phyloP scores from a whole-genome alignment of 495 filamentous ascomycete species.

The Gamarada debralockiae region DNA sequence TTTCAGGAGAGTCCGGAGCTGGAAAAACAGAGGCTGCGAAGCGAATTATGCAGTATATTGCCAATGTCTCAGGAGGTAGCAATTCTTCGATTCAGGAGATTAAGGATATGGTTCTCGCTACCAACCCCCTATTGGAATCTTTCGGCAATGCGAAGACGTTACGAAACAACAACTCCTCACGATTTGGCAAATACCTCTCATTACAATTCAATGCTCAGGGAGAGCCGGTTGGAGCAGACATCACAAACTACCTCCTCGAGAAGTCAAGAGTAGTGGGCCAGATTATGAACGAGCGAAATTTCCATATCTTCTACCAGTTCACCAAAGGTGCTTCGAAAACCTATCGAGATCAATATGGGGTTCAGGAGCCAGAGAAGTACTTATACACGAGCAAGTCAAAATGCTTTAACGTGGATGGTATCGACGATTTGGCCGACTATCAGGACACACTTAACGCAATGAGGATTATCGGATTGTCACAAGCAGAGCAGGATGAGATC shows the following conservation, averaged over 20 bases:
- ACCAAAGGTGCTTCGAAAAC: slow-evolving; percentile 87
- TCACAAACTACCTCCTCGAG: slow-evolving; percentile 96
- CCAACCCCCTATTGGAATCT: slow-evolving; percentile 93
- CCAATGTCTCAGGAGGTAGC: slow-evolving; percentile 85
- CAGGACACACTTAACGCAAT: slow-evolving; percentile 91
- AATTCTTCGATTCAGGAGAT: slow-evolving; percentile 94
- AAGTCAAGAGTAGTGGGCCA: slow-evolving; percentile 95
- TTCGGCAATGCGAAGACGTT: slow-evolving; percentile 98
- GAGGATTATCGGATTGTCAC: slow-evolving; percentile 84
- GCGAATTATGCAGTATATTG: slow-evolving; percentile 99
- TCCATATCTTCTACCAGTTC: slow-evolving; percentile 99
- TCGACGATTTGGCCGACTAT: slow-evolving; percentile 90
- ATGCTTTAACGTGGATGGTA: slow-evolving; percentile 88
- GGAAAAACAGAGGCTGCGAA: slow-evolving; percentile 99
- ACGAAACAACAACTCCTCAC: slow-evolving; percentile 97
- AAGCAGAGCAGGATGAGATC: slow-evolving; percentile 90
- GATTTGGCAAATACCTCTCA: slow-evolving; percentile 97
- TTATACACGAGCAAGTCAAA: slow-evolving; percentile 92
- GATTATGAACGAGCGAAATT: slow-evolving; percentile 93
- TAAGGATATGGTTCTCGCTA: slow-evolving; percentile 98
- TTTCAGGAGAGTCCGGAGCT: slow-evolving; percentile 96
- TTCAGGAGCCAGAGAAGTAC: slow-evolving; percentile 91
- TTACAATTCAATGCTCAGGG: slow-evolving; percentile 94
- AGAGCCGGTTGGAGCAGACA: slow-evolving; percentile 93
- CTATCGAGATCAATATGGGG: slow-evolving; percentile 79